phyloP scores from a whole-genome alignment of 306 rosid genomes.

The Vigna unguiculata region DNA sequence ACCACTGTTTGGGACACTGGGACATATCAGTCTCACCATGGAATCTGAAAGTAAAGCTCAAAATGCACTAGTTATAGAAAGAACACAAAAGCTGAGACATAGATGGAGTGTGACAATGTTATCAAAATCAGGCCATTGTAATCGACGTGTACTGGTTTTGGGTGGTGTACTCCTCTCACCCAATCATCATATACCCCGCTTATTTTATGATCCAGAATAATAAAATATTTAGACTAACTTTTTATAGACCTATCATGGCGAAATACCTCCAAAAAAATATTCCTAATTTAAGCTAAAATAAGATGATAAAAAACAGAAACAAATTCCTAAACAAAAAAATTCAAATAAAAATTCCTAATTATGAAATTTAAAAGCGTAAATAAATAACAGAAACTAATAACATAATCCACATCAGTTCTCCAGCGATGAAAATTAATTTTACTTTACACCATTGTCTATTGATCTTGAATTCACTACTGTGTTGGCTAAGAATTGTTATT shows the following conservation, averaged over 20 bases:
- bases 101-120: background rate
- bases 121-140: background rate
- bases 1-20: background rate
- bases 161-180: background rate
- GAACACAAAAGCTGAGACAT: background rate
- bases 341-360: background rate
- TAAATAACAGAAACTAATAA: background rate
- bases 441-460: slow-evolving; percentile 13
- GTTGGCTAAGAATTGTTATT: slow-evolving; percentile 31
- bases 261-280: background rate
- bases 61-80: background rate
- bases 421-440: slow-evolving; percentile 13
- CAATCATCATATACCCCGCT: background rate
- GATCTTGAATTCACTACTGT: slow-evolving; percentile 24
- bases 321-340: background rate
- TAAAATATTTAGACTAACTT: background rate
- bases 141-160: background rate
- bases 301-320: background rate
- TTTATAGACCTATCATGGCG: background rate
- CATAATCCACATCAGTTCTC: background rate
- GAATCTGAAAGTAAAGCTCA: background rate
- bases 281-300: background rate
- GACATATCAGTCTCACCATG: background rate
- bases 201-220: background rate
- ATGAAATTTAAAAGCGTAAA: background rate